A percentile compares a stretch with the other conserved stretches of the same genome.
Evolutionary conservation across 108 stramenopile species (phyloP).

Genomic region (Cyclostephanos invisitatus): DNA sequence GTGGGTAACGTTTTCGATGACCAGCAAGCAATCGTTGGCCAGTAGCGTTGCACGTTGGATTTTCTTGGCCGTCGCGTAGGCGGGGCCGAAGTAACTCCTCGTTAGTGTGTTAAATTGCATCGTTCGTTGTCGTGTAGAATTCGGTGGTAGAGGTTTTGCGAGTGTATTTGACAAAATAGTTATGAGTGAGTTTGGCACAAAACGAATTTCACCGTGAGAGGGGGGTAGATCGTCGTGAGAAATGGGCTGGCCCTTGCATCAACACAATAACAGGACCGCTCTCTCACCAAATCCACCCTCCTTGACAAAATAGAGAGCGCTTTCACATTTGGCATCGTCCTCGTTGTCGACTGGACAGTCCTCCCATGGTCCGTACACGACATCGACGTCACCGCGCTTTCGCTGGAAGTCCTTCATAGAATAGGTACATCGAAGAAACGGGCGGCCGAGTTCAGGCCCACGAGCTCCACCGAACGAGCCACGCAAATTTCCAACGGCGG

Average conservation of each 20-base stretch:
- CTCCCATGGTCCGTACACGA: conserved; percentile 49
- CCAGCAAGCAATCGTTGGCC: conserved; percentile 50
- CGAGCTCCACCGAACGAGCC: conserved; percentile 52
- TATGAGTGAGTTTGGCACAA: neutral
- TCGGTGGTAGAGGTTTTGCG: conserved; percentile 17
- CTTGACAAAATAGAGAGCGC: conserved; percentile 9
- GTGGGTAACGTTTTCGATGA: conserved; percentile 68
- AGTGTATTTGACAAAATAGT: neutral
- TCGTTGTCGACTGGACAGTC: no score
- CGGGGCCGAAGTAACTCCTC: conserved; percentile 77
- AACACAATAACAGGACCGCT: neutral
- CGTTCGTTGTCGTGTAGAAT: conserved; percentile 46
- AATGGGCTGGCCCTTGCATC: neutral
- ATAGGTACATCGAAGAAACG: conserved; percentile 80
- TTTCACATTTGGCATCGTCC: neutral
- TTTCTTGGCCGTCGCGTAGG: conserved; percentile 76
- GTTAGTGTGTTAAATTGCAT: conserved; percentile 73
- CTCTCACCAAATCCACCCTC: neutral
- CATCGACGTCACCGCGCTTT: conserved; percentile 69
- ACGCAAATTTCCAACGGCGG: conserved; percentile 55
- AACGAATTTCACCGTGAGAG: neutral
- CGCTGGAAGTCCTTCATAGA: conserved; percentile 74
- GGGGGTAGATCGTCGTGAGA: neutral
- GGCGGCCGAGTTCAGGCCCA: conserved; percentile 54
- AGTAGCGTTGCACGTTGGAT: conserved; percentile 63